Percentiles rank a stretch among this genome's conserved stretches.
These are phyloP conservation scores for Trifolium fragiferum DNA, from an alignment of 306 rosid genomes.

Conservation along the genomic window DNA sequence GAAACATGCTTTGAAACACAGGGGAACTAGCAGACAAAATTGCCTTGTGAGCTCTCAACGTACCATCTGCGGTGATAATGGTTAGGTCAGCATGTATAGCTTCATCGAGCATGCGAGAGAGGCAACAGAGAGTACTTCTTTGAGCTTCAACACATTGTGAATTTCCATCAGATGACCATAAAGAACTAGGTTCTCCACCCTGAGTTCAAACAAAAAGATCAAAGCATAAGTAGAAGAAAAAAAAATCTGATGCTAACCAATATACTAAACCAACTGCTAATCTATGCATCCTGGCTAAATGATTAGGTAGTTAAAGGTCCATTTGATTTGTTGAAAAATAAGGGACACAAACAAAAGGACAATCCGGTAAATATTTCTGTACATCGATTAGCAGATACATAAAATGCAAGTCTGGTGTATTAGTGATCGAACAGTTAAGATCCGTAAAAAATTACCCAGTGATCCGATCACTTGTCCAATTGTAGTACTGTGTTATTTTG, in stretches of 20 bases:
- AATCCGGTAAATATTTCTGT: constrained; percentile 1
- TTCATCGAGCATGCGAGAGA: constrained; percentile 86
- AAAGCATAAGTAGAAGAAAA: constrained; percentile 19
- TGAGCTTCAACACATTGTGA: constrained; percentile 58
- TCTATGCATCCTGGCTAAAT: constrained; percentile 2
- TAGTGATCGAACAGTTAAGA: constrained; percentile 1
- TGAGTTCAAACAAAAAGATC: constrained; percentile 38
- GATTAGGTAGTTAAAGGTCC: neutral
- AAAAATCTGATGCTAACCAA: neutral
- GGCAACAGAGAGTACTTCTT: constrained; percentile 62
- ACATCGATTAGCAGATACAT: neutral
- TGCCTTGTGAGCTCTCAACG: constrained; percentile 84
- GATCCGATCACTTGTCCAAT: neutral
- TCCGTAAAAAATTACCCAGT: no score
- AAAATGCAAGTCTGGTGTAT: neutral
- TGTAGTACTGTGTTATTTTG: neutral
- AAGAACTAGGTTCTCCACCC: constrained; percentile 72
- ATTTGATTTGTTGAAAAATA: neutral
- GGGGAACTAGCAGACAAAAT: constrained; percentile 84
- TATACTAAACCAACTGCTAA: constrained; percentile 10
- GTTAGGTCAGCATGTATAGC: constrained; percentile 77
- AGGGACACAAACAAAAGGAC: neutral
- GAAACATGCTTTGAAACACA: constrained; percentile 87
- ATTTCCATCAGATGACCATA: constrained; percentile 69
- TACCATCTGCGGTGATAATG: constrained; percentile 65